Percentiles rank a stretch among this genome's conserved stretches.
Evolutionary conservation across 2,329 filamentous ascomycete genomes (phyloP).

Genomic region (Teratosphaeria zuluensis): DNA sequence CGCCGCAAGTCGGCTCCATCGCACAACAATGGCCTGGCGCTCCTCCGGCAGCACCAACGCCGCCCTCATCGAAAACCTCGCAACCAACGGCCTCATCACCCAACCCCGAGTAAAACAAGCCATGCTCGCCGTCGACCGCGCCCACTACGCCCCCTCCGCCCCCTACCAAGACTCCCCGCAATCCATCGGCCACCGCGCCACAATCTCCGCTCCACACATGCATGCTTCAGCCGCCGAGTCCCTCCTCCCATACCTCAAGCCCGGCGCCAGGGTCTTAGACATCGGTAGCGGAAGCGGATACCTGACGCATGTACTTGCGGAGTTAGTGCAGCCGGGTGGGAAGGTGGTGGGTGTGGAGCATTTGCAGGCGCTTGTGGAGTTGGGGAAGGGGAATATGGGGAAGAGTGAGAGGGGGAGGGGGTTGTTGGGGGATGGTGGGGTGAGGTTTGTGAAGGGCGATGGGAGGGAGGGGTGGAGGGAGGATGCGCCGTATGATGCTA

Average conservation of each 20-base stretch:
- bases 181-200: conserved; percentile 56
- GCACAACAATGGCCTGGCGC: conserved; percentile 70
- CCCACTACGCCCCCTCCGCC: conserved; percentile 61
- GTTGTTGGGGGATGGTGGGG: conserved; percentile 53
- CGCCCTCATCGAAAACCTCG: conserved; percentile 70
- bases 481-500: conserved; percentile 67
- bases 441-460: conserved; percentile 67
- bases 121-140: conserved; percentile 75
- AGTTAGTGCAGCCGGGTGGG: conserved; percentile 51
- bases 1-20: not conserved
- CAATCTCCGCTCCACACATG: conserved; percentile 67
- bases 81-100: conserved; percentile 61
- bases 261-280: conserved; percentile 40
- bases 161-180: conserved; percentile 70
- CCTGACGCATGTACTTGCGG: conserved; percentile 77
- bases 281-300: conserved; percentile 52
- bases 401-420: conserved; percentile 38
- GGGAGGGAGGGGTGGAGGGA: conserved; percentile 37
- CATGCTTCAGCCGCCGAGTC: conserved; percentile 57
- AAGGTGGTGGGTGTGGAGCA: conserved; percentile 41
- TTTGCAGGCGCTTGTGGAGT: conserved; percentile 36
- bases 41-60: conserved; percentile 67
- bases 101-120: conserved; percentile 63
- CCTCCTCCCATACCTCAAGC: conserved; percentile 48
- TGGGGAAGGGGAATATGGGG: conserved; percentile 32